Conservation (phyloP, 345 rosid genomes). For the Gynandropsis gynandra region DNA sequence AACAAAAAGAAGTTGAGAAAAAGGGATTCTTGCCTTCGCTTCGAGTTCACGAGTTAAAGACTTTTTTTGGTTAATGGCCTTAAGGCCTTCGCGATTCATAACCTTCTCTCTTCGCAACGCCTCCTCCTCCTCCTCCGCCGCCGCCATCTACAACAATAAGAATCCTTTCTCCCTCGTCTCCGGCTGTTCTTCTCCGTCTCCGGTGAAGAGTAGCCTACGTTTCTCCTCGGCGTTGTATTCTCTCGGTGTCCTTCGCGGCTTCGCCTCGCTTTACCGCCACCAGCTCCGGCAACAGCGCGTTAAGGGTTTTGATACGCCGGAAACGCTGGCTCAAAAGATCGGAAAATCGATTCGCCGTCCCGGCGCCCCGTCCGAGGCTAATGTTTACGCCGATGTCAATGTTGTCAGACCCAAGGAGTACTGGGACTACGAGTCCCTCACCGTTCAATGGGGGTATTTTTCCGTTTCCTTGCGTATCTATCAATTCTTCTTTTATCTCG, state of each 20-base stretch:
- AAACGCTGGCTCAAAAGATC: constrained; percentile 95
- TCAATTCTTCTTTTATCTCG: background rate
- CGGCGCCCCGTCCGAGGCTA: constrained; percentile 92
- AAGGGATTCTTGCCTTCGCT: too few relatives aligned
- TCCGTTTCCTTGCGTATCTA: background rate
- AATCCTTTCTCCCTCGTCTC: constrained; percentile 14
- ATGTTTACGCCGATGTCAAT: constrained; percentile 88
- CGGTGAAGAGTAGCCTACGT: constrained; percentile 21
- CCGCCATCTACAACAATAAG: too few relatives aligned
- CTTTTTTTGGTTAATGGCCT: constrained; percentile 50
- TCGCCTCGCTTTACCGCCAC: constrained; percentile 34
- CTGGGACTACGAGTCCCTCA: constrained; percentile 66
- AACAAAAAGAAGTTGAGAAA: too few relatives aligned
- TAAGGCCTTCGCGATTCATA: constrained; percentile 52
- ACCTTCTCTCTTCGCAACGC: constrained; percentile 30
- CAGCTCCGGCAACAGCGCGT: constrained; percentile 21
- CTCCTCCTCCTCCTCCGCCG: constrained; percentile 22
- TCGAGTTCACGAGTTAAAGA: background rate
- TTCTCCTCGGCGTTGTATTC: background rate
- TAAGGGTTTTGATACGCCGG: constrained; percentile 30
- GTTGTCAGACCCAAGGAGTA: constrained; percentile 77
- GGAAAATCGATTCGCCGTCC: constrained; percentile 87
- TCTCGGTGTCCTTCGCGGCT: constrained; percentile 20
- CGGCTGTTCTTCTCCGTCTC: constrained; percentile 14
- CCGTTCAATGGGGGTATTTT: constrained; percentile 88